Evolutionary conservation across 768 basidiomycete genomes (phyloP).

Genomic region (Agrocybe praecox): DNA sequence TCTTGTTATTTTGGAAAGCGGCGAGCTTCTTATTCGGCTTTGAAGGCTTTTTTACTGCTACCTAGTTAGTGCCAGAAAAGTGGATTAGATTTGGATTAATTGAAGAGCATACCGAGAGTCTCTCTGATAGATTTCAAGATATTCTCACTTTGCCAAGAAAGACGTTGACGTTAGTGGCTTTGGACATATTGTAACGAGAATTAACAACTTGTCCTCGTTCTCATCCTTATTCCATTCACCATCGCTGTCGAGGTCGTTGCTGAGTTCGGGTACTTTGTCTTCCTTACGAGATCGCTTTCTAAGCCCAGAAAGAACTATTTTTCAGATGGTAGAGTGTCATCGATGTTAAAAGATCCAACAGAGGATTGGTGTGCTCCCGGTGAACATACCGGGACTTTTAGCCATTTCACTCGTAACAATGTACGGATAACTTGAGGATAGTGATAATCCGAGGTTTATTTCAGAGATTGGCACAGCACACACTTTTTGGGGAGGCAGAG

Average conservation of each 20-base stretch:
- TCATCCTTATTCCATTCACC: not conserved
- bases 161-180: not conserved
- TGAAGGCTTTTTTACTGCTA: constrained; percentile 3
- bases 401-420: not conserved
- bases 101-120: not conserved
- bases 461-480: too few species aligned
- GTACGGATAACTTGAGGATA: not conserved
- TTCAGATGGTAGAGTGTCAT: not conserved
- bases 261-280: not conserved
- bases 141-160: not conserved
- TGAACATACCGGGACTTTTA: constrained; percentile 1
- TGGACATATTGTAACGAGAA: not conserved
- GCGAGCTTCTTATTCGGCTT: constrained; percentile 4
- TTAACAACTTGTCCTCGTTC: not conserved
- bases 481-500: too few species aligned
- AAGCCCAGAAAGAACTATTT: not conserved
- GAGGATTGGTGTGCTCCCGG: too few species aligned
- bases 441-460: too few species aligned
- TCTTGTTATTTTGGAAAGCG: constrained; percentile 11
- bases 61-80: too few species aligned
- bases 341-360: not conserved
- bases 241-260: not conserved
- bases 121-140: not conserved
- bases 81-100: too few species aligned
- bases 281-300: not conserved